Evolutionary conservation across 345 rosid species (phyloP).

Genomic region (Aquilaria malaccensis): DNA sequence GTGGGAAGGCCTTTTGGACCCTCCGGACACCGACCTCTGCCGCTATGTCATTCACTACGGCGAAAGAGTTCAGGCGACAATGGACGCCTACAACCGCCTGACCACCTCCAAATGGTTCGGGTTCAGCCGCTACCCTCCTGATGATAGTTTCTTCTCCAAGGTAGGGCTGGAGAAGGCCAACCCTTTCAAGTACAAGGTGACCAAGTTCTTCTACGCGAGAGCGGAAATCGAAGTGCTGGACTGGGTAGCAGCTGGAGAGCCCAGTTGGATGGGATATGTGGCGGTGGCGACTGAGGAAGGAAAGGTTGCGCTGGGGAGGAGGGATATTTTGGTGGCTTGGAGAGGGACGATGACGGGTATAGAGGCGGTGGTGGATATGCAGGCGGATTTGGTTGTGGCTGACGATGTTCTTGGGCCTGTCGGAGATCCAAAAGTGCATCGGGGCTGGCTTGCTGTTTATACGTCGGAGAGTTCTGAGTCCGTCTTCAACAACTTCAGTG

Average conservation of each 20-base stretch:
- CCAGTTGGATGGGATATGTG: conserved; percentile 20
- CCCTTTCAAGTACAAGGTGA: conserved; percentile 22
- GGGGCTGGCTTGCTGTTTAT: conserved; percentile 15
- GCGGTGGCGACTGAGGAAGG: conserved; percentile 28
- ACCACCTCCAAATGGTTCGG: conserved; percentile 7
- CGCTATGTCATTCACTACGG: conserved; percentile 24
- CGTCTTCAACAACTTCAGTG: conserved; percentile 14
- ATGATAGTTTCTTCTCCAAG: conserved; percentile 10
- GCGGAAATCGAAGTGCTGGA: not conserved
- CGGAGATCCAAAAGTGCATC: conserved; percentile 14
- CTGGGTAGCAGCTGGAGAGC: not conserved
- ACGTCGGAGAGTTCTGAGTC: not conserved
- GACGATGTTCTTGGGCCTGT: conserved; percentile 7
- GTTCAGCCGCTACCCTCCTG: conserved; percentile 7
- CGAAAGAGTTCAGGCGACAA: not conserved
- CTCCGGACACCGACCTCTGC: conserved; percentile 24
- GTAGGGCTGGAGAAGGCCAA: conserved; percentile 16
- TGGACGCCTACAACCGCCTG: conserved; percentile 7
- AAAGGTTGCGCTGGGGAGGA: conserved; percentile 18
- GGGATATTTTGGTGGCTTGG: conserved; percentile 27
- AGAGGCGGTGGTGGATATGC: not conserved
- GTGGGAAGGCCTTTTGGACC: conserved; percentile 25
- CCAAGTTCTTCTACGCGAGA: conserved; percentile 17
- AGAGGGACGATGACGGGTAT: conserved; percentile 14
- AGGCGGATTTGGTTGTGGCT: not conserved